Conservation (phyloP, 192 early-diverging fungal species). For the Backusella tarrabulga region DNA sequence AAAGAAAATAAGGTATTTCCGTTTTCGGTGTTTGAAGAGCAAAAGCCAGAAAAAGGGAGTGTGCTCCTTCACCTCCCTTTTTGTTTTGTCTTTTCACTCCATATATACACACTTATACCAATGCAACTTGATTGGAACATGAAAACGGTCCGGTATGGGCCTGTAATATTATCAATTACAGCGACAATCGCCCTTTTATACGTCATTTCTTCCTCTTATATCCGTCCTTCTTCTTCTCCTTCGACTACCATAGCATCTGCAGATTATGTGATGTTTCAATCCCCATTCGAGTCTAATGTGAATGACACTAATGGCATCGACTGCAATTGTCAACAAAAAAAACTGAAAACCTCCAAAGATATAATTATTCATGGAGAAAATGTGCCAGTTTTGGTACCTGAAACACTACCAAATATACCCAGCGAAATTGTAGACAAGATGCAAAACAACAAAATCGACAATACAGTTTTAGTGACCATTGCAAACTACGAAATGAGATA, state of each 20-base stretch:
- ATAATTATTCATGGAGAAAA: slow-evolving; percentile 9
- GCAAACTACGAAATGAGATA: slow-evolving; percentile 31
- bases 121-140: neutral
- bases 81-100: neutral
- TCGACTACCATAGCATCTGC: neutral
- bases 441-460: neutral
- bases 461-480: slow-evolving; percentile 22
- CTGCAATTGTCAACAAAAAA: neutral
- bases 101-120: neutral
- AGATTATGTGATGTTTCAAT: slow-evolving; percentile 6
- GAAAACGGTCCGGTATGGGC: neutral
- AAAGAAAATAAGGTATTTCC: neutral
- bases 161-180: neutral
- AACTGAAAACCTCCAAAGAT: neutral
- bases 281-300: neutral
- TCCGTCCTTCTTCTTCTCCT: neutral
- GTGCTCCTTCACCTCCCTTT: too few species aligned
- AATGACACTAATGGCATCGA: neutral
- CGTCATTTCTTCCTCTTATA: neutral
- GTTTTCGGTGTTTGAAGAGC: neutral
- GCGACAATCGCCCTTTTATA: neutral
- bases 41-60: neutral
- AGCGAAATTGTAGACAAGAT: slow-evolving; percentile 15
- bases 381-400: slow-evolving; percentile 17
- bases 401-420: slow-evolving; percentile 3